Evolutionary conservation across 257 asterid species (phyloP).

Genomic region (Solanum pinnatisectum): DNA sequence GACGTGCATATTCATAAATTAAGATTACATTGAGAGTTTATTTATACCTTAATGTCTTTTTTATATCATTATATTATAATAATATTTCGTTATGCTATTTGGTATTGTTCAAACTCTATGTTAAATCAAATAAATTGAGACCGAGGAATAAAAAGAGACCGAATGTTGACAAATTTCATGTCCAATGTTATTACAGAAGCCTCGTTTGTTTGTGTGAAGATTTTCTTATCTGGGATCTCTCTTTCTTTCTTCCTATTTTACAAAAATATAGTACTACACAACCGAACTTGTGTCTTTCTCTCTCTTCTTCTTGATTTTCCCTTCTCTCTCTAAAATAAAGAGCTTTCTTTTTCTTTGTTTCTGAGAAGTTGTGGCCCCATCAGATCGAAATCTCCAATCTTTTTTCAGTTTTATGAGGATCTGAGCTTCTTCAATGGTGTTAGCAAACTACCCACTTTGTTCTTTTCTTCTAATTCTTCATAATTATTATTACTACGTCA

Average conservation of each 20-base stretch:
- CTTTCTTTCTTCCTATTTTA: slow-evolving; percentile 24
- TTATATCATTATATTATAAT: too few species aligned
- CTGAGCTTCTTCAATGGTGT: slow-evolving; percentile 78
- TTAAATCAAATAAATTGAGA: not conserved
- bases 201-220: slow-evolving; percentile 74
- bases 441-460: slow-evolving; percentile 25
- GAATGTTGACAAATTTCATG: slow-evolving; percentile 92
- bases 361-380: slow-evolving; percentile 31
- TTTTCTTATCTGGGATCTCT: not conserved
- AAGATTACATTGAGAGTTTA: too few species aligned
- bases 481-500: not conserved
- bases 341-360: slow-evolving; percentile 20
- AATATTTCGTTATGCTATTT: too few species aligned
- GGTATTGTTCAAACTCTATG: rapidly evolving
- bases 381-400: slow-evolving; percentile 80
- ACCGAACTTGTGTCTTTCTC: slow-evolving; percentile 1
- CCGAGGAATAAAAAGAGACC: slow-evolving; percentile 25
- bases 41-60: too few species aligned
- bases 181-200: slow-evolving; percentile 78
- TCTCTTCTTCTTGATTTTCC: slow-evolving; percentile 6
- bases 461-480: slow-evolving; percentile 25
- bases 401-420: slow-evolving; percentile 61
- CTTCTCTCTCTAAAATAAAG: slow-evolving; percentile 38
- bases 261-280: slow-evolving; percentile 5
- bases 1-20: too few species aligned